Evolutionary conservation across 139 green algal genomes (phyloP), one percentile per base, ranked within the genome.

Genomic region (Chlorella vulgaris): DNA sequence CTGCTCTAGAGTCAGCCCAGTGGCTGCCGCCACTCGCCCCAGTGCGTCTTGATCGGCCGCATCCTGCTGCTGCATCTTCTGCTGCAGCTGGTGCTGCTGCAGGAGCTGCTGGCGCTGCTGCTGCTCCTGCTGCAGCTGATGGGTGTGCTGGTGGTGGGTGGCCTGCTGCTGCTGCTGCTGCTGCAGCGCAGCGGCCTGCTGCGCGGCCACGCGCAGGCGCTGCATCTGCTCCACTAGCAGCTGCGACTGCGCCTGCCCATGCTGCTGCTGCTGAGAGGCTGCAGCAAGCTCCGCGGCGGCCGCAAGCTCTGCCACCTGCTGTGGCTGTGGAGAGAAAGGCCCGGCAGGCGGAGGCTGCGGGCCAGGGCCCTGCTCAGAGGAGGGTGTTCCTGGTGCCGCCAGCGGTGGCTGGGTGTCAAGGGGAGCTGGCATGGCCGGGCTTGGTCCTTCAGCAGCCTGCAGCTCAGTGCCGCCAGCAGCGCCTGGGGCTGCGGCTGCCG

Each of bases 101-200:
- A 28, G 39, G 58, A 40, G 55, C 61, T 67, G 40, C 21, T 21
- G 28, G 55, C 55, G n/a, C 63, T 38, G 63, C 76, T 53, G 53
- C 53, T 67, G 51, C 53, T 58, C 22, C 73, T 58, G 47, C 70
- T 78, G 70, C 29, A 65, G 42, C 43, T 35, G n/a, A 18, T 40
- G 42, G 29, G 60, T 47, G 31, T 50, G 47, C 31, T 47, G 60
- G 51, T 26, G n/a, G n/a, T n/a, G n/a, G n/a, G n/a, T n/a, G n/a
- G 19, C 7, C 76, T 74, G 74, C 28, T 60, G 74, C 55, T 31
- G 18, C 33, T 67, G 50, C 38, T 4, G 31, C 51, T 38, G 51
- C 71, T 67, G 33, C 3, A 7, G 22, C 0, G 42, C 51, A 7
- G 47, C 13, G 10, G 47, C 47, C 47, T 67, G 51, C 71, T 67